A percentile compares a stretch with the other conserved stretches of the same genome.
These are phyloP conservation scores for Tetrastigma voinierianum DNA, from an alignment of 164 flowering plant species.

Conservation along the genomic window DNA sequence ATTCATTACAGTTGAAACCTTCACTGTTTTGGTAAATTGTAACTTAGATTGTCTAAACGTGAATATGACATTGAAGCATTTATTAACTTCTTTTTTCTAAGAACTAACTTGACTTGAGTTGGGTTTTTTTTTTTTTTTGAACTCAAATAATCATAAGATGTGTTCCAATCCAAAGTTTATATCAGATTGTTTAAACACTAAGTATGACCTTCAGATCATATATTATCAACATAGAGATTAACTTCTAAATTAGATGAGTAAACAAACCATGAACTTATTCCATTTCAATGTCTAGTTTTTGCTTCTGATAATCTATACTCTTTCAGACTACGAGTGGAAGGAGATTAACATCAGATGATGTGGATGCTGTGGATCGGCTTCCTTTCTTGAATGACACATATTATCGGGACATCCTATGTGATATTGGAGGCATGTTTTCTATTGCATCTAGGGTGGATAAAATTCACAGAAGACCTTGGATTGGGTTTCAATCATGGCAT, in stretches of 20 bases:
- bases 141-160: no score
- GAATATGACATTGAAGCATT: no score
- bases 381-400: slow-evolving; percentile 69
- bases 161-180: no score
- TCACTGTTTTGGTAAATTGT: neutral
- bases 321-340: slow-evolving; percentile 60
- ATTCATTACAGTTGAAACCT: neutral
- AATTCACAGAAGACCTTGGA: slow-evolving; percentile 93
- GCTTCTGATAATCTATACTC: neutral
- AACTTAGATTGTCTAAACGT: neutral
- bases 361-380: slow-evolving; percentile 83
- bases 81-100: no score
- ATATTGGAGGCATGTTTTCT: slow-evolving; percentile 91
- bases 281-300: neutral
- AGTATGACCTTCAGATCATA: no score
- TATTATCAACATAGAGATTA: no score
- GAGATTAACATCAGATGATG: slow-evolving; percentile 88
- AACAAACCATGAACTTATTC: neutral
- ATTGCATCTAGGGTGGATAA: slow-evolving; percentile 80
- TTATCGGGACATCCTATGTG: slow-evolving; percentile 76
- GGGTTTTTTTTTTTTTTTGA: no score
- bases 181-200: no score
- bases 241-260: neutral
- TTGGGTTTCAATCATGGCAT: slow-evolving; percentile 98
- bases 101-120: no score